These are phyloP conservation scores for Ganoderma meredithae DNA, from an alignment of 1,284 basidiomycete species.

Conservation along the genomic window DNA sequence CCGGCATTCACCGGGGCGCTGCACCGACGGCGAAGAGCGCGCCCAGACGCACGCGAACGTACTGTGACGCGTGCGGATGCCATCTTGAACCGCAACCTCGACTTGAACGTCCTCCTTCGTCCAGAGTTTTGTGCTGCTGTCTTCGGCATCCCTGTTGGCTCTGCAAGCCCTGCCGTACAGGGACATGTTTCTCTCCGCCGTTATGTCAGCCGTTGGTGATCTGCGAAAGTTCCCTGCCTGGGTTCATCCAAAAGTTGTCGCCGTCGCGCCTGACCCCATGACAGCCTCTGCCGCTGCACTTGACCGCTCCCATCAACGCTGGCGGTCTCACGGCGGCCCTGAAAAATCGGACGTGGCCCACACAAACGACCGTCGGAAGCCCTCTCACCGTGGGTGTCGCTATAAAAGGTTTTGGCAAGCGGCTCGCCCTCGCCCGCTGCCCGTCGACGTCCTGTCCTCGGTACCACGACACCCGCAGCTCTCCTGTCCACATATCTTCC, in stretches of 20 bases:
- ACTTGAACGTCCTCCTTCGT: too few species aligned
- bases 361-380: background rate
- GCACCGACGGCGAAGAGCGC: too few species aligned
- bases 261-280: background rate
- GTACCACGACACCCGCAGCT: slow-evolving; percentile 12
- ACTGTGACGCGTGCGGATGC: too few species aligned
- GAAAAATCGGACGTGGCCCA: background rate
- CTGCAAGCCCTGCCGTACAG: too few species aligned
- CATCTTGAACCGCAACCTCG: too few species aligned
- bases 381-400: background rate
- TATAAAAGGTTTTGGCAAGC: slow-evolving; percentile 6
- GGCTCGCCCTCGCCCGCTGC: background rate
- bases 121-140: too few species aligned
- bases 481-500: background rate
- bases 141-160: too few species aligned
- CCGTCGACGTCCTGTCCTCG: slow-evolving; percentile 14
- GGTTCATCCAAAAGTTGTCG: background rate
- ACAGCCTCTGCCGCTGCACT: background rate
- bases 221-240: background rate
- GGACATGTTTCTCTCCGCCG: too few species aligned
- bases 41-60: too few species aligned
- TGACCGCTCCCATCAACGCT: slow-evolving; percentile 4
- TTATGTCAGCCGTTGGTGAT: too few species aligned
- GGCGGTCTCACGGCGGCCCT: background rate
- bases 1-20: too few species aligned